Percentiles rank a stretch among this genome's conserved stretches.
phyloP scores from a whole-genome alignment of 2,329 filamentous ascomycete genomes.

The Botrytis paeoniae region DNA sequence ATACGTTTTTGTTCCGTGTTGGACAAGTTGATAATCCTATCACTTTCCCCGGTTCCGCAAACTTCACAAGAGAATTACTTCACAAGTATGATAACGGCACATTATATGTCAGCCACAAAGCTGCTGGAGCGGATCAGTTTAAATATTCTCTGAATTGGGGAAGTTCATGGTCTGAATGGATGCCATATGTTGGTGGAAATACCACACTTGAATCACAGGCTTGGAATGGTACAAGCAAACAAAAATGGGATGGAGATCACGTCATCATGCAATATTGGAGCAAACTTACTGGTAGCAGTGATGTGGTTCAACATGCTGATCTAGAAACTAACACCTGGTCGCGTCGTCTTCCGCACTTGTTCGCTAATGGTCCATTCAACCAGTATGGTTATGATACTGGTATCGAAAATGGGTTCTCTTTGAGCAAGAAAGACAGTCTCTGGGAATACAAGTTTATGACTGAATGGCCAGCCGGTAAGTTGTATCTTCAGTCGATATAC shows the following conservation, averaged over 20 bases:
- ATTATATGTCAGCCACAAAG: slow-evolving; percentile 54
- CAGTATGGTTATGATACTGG: slow-evolving; percentile 62
- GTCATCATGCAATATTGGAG: slow-evolving; percentile 63
- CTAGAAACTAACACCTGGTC: slow-evolving; percentile 41
- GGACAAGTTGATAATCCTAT: slow-evolving; percentile 58
- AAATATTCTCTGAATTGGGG: slow-evolving; percentile 62
- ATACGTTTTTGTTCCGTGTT: slow-evolving; percentile 60
- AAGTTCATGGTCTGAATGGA: slow-evolving; percentile 57
- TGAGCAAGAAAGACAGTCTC: slow-evolving; percentile 44
- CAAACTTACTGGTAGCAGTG: slow-evolving; percentile 55
- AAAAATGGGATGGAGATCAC: slow-evolving; percentile 60
- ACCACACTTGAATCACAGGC: slow-evolving; percentile 46
- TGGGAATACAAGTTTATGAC: slow-evolving; percentile 61
- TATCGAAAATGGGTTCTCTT: slow-evolving; percentile 50
- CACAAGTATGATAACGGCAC: slow-evolving; percentile 42
- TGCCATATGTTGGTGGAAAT: slow-evolving; percentile 51
- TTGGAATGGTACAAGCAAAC: slow-evolving; percentile 57
- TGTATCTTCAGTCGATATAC: not conserved
- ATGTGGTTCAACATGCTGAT: slow-evolving; percentile 60
- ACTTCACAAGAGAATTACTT: slow-evolving; percentile 56
- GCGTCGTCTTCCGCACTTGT: slow-evolving; percentile 60
- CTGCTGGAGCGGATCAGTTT: slow-evolving; percentile 59
- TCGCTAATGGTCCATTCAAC: slow-evolving; percentile 61
- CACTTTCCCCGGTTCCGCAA: slow-evolving; percentile 53
- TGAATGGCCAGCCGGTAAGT: slow-evolving; percentile 56